Conservation (phyloP, 257 asterid species). For the Rhazya stricta region DNA sequence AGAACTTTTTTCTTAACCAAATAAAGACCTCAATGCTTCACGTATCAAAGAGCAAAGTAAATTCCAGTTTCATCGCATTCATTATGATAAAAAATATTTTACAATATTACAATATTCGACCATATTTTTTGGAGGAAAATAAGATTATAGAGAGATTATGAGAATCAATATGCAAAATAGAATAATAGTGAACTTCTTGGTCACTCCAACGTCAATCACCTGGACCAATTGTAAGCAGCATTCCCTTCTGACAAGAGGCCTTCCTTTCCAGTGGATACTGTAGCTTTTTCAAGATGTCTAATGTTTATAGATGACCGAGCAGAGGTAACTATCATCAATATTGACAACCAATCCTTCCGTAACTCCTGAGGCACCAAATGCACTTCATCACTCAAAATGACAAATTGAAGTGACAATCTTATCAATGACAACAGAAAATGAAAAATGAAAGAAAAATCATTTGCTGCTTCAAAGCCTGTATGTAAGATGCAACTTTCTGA, state of each 20-base stretch:
- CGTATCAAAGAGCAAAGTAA: not conserved
- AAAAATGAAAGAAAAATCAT: not conserved
- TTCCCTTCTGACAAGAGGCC: conserved; percentile 95
- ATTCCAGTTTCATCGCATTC: not conserved
- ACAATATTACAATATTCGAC: not conserved
- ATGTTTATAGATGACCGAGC: conserved; percentile 94
- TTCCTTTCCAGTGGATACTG: conserved; percentile 97
- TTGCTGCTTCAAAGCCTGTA: not conserved
- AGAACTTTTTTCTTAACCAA: not conserved
- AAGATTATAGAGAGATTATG: not conserved
- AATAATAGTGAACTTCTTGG: conserved; percentile 12
- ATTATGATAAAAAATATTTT: not conserved
- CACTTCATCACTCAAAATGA: not conserved
- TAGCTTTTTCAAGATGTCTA: conserved; percentile 96
- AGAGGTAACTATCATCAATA: conserved; percentile 96
- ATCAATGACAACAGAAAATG: not conserved
- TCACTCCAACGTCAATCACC: conserved; percentile 39
- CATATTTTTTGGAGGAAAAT: not conserved
- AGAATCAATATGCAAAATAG: not conserved
- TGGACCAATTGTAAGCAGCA: conserved; percentile 97
- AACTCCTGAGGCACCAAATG: conserved; percentile 50
- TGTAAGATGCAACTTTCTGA: not conserved
- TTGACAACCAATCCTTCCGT: conserved; percentile 87
- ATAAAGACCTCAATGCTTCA: not conserved
- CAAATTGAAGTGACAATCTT: not conserved